These are phyloP conservation scores for Xylaria nigripes DNA, from an alignment of 495 filamentous ascomycete genomes.

Conservation along the genomic window DNA sequence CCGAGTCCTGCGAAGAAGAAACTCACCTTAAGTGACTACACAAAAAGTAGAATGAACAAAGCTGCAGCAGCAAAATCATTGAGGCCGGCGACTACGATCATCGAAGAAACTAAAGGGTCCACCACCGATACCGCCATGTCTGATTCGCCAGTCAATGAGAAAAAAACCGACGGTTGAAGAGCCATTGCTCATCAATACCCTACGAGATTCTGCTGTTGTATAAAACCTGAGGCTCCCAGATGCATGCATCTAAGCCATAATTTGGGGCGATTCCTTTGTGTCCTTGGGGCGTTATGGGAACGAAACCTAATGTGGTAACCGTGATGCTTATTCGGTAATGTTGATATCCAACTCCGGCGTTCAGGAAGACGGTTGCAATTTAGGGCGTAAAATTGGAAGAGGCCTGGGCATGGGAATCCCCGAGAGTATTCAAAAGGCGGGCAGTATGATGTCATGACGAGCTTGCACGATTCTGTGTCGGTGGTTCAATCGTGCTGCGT, in stretches of 20 bases:
- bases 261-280: neutral
- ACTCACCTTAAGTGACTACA: conserved; percentile 67
- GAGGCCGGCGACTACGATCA: conserved; percentile 27
- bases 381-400: conserved; percentile 5
- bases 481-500: neutral
- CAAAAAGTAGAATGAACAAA: conserved; percentile 44
- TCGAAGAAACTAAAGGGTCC: conserved; percentile 38
- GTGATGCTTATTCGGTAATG: neutral
- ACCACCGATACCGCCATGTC: conserved; percentile 22
- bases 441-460: neutral
- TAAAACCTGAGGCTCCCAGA: neutral
- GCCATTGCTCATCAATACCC: neutral
- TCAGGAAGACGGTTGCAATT: conserved; percentile 1
- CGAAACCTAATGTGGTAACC: neutral
- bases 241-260: neutral
- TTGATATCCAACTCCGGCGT: conserved; percentile 7
- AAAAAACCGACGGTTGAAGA: conserved; percentile 16
- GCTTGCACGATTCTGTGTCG: neutral
- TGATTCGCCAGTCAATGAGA: conserved; percentile 29
- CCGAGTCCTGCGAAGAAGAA: conserved; percentile 63
- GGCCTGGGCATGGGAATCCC: neutral
- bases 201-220: neutral
- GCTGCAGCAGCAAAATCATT: conserved; percentile 31
- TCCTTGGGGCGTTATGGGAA: conserved; percentile 9
- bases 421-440: neutral